Evolutionary conservation across 371 early-diverging fungal species (phyloP).

Genomic region (Dinochytrium kinnereticum): DNA sequence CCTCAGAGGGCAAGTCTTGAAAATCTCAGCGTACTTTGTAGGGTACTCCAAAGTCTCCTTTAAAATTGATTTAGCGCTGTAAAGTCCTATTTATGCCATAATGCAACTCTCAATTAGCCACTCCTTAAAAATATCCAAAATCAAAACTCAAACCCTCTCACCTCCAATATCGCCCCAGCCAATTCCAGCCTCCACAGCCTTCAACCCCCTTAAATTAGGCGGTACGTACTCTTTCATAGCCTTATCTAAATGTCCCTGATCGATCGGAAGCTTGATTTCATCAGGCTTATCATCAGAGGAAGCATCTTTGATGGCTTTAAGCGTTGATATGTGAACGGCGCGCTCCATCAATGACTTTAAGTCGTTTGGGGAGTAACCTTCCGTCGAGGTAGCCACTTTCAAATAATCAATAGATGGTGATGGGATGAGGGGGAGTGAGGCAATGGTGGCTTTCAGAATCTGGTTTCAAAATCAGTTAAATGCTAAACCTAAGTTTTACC

Average conservation of each 20-base stretch:
- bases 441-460: conserved; percentile 63
- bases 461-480: conserved; percentile 23
- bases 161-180: conserved; percentile 92
- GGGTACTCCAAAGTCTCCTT: conserved; percentile 96
- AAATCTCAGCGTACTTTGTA: conserved; percentile 88
- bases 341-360: conserved; percentile 79
- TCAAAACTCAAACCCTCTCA: no score
- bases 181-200: conserved; percentile 75
- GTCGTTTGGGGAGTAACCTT: conserved; percentile 89
- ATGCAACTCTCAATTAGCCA: no score
- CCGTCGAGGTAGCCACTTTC: conserved; percentile 79
- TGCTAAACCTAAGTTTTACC: no score
- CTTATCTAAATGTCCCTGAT: conserved; percentile 40
- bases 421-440: background rate
- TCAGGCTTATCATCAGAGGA: background rate
- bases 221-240: conserved; percentile 85
- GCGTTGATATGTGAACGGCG: conserved; percentile 80
- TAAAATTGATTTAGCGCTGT: conserved; percentile 77
- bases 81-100: conserved; percentile 63
- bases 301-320: conserved; percentile 60
- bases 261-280: conserved; percentile 11
- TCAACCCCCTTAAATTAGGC: conserved; percentile 78
- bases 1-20: conserved; percentile 83
- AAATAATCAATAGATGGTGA: background rate
- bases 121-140: background rate